Evolutionary conservation across 1,139 yeast species (phyloP), one percentile per base, ranked within the genome.

Genomic region (Kodamaea alishanica): DNA sequence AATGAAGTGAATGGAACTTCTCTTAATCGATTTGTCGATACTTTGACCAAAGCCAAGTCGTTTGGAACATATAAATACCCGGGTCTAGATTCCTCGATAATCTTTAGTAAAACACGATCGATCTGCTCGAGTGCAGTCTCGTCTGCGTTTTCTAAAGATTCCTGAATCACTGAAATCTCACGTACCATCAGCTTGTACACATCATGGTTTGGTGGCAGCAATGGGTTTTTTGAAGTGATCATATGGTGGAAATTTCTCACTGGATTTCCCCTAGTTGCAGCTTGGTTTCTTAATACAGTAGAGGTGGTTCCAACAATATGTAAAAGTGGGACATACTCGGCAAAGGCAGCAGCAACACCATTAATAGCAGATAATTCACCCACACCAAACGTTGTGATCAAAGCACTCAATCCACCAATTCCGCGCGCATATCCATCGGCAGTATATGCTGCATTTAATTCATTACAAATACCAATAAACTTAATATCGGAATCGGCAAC

Each of bases 341-440:
- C 84, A 62, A 75, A 84, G 6, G 95, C 79, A 46, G 95, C 95
- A 34, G 90, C 78, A 45, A 85, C 72, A 37, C 95, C 96, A 63
- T 87, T 88, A 48, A 87, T 61, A 9, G 95, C 95, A 40, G 87
- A 79, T 44, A 87, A 73, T 63, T 87, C 96, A 43, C 96, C 96
- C 35, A 88, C 96, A 40, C 95, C 96, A 61, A 72, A 84, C 11
- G 87, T 80, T 30, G 87, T 77, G 45, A 81, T 66, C 36, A 81
- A 52, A 1, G 68, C 77, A 11, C 72, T 58, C 48, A 75, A 51
- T 11, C 48, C 48, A 26, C 58, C 61, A 27, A 73, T 62, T 33
- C 70, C 72, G 46, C 85, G 75, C 12, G 86, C 79, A 54, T 83
- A 85, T 15, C 90, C 94, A 51, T 85, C 94, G 25, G 85, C 88